phyloP scores from a whole-genome alignment of 139 green algal species.

The Nannochloris sp. region DNA sequence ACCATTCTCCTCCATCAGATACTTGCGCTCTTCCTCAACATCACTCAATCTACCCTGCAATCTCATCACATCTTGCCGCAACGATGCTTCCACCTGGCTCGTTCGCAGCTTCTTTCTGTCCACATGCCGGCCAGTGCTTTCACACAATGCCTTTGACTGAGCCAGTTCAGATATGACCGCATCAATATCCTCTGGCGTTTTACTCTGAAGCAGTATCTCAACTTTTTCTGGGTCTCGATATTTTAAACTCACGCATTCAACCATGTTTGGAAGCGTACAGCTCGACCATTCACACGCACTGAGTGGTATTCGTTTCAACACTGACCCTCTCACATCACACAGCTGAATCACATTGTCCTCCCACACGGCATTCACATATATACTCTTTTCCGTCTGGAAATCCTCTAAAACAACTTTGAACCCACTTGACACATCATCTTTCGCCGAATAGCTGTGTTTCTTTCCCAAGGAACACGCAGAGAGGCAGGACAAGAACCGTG shows the following conservation, averaged over 20 bases:
- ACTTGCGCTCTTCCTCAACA: neutral
- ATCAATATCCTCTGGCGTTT: no score
- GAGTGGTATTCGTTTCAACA: slow-evolving; percentile 8
- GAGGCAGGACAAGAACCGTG: neutral
- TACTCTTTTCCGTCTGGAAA: neutral
- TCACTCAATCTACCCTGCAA: neutral
- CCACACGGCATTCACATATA: neutral
- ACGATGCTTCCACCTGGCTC: neutral
- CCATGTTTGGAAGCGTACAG: slow-evolving; percentile 7
- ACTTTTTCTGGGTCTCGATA: neutral
- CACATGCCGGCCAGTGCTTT: no score
- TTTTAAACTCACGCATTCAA: slow-evolving; percentile 10
- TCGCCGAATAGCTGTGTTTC: neutral
- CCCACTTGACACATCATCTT: neutral
- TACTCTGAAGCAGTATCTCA: slow-evolving; percentile 15
- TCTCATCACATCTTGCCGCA: neutral
- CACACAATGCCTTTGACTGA: no score
- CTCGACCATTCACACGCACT: neutral
- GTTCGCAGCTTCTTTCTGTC: neutral
- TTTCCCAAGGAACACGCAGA: neutral
- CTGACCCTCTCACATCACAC: neutral
- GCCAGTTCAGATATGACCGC: no score
- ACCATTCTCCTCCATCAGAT: neutral
- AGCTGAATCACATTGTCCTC: neutral
- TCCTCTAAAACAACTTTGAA: neutral